A percentile compares a stretch with the other conserved stretches of the same genome.
phyloP scores from a whole-genome alignment of 2,329 filamentous ascomycete species.

The Fonsecaea multimorphosa region DNA sequence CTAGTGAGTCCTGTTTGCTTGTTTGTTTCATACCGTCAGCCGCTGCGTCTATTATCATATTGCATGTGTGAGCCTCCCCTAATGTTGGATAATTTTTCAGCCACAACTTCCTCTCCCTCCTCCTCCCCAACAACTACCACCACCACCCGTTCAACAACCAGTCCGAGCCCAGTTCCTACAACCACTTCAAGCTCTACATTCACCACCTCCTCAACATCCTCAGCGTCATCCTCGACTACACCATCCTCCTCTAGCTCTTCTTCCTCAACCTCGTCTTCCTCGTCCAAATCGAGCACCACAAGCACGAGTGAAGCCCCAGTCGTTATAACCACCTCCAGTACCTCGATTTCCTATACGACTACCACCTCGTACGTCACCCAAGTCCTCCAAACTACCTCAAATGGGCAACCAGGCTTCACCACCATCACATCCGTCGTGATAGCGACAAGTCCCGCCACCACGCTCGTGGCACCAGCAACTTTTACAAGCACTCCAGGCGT shows the following conservation, averaged over 20 bases:
- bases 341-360: constrained; percentile 30
- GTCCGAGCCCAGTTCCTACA: constrained; percentile 1
- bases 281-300: constrained; percentile 25
- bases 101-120: constrained; percentile 14
- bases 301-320: constrained; percentile 31
- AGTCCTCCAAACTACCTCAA: constrained; percentile 26
- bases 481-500: constrained; percentile 33
- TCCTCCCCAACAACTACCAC: constrained; percentile 10
- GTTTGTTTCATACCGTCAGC: constrained; percentile 5
- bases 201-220: constrained; percentile 24
- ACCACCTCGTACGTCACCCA: constrained; percentile 27
- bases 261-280: constrained; percentile 6
- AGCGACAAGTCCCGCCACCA: constrained; percentile 25
- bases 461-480: constrained; percentile 26
- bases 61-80: background rate
- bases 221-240: constrained; percentile 17
- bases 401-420: constrained; percentile 30
- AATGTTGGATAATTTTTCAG: background rate
- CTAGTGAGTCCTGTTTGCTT: constrained; percentile 26
- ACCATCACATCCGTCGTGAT: constrained; percentile 33
- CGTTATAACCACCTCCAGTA: constrained; percentile 32
- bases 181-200: constrained; percentile 16
- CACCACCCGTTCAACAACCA: constrained; percentile 19
- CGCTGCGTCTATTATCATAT: background rate
- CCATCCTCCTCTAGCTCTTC: constrained; percentile 11